Evolutionary conservation across 1,139 yeast species (phyloP).

Genomic region (Hansenula sp.): DNA sequence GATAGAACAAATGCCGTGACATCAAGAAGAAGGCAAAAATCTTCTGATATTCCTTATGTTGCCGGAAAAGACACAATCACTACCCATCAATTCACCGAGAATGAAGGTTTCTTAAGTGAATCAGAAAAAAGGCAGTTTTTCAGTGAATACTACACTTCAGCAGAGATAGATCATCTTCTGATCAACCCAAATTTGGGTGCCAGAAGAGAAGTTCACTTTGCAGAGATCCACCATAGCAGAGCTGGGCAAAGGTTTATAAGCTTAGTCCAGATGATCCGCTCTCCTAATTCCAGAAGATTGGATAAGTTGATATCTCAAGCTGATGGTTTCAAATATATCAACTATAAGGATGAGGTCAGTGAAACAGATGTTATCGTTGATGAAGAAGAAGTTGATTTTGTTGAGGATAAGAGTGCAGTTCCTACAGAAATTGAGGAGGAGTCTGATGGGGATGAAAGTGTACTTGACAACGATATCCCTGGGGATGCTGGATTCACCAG

Average conservation of each 20-base stretch:
- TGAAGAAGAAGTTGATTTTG: slow-evolving; percentile 4
- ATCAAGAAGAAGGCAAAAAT: not conserved
- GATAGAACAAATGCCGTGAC: not conserved
- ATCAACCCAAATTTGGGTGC: slow-evolving; percentile 20
- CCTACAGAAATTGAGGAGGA: not conserved
- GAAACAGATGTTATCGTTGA: slow-evolving; percentile 4
- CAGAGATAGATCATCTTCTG: slow-evolving; percentile 6
- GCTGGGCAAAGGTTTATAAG: slow-evolving; percentile 15
- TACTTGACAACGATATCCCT: not conserved
- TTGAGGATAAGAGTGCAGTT: not conserved
- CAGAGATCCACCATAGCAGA: slow-evolving; percentile 18
- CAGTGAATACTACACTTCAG: slow-evolving; percentile 12
- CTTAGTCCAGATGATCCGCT: slow-evolving; percentile 8
- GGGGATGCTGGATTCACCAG: slow-evolving; percentile 3
- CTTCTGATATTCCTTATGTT: not conserved
- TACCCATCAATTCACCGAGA: slow-evolving; percentile 3
- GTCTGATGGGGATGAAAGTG: slow-evolving; percentile 2
- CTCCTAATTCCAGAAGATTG: slow-evolving; percentile 10
- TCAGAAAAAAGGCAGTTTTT: slow-evolving; percentile 14
- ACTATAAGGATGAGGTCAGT: slow-evolving; percentile 1
- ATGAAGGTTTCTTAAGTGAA: slow-evolving; percentile 16
- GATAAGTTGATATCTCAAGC: slow-evolving; percentile 7
- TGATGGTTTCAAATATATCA: not conserved
- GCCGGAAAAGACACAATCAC: slow-evolving; percentile 13
- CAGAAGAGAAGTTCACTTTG: slow-evolving; percentile 8